Conservation (phyloP, 176 grass and related monocot genomes). For the Oropetium thomaeum region DNA sequence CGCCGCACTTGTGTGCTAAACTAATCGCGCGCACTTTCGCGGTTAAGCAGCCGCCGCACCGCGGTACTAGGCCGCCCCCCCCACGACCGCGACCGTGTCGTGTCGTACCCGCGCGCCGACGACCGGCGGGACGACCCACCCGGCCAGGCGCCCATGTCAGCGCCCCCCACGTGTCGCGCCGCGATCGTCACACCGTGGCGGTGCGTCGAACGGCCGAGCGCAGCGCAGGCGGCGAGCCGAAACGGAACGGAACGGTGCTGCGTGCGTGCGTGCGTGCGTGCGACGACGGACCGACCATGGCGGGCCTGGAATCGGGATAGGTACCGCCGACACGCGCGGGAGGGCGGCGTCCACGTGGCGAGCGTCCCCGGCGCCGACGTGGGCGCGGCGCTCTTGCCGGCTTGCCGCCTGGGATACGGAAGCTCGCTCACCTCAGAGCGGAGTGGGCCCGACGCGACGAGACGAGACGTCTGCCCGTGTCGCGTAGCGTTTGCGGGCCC, state of each 20-base stretch:
- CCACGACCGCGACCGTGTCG: not conserved
- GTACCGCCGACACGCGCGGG: slow-evolving; percentile 7
- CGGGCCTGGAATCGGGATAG: not conserved
- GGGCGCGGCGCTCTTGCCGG: not conserved
- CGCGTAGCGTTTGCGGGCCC: not conserved
- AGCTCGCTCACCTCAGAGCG: not conserved
- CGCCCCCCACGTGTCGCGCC: not conserved
- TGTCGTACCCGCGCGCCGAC: not conserved
- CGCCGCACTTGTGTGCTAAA: not conserved
- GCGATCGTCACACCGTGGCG: not conserved
- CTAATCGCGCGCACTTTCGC: not conserved
- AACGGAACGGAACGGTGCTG: not conserved
- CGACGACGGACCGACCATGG: slow-evolving; percentile 1
- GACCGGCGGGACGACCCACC: not conserved
- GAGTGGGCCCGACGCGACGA: not conserved
- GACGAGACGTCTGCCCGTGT: not conserved
- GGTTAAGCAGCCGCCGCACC: not conserved
- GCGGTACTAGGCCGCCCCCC: not conserved
- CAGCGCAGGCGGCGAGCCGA: too few relatives aligned
- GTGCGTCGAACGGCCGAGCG: not conserved
- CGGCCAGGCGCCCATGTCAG: not conserved
- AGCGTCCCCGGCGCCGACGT: not conserved
- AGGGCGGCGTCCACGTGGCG: slow-evolving; percentile 36
- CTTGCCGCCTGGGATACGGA: not conserved
- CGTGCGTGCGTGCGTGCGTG: too few relatives aligned